Percentiles rank a stretch among this genome's conserved stretches.
These are phyloP conservation scores for Russula lepida DNA, from an alignment of 768 basidiomycete species.

Conservation along the genomic window DNA sequence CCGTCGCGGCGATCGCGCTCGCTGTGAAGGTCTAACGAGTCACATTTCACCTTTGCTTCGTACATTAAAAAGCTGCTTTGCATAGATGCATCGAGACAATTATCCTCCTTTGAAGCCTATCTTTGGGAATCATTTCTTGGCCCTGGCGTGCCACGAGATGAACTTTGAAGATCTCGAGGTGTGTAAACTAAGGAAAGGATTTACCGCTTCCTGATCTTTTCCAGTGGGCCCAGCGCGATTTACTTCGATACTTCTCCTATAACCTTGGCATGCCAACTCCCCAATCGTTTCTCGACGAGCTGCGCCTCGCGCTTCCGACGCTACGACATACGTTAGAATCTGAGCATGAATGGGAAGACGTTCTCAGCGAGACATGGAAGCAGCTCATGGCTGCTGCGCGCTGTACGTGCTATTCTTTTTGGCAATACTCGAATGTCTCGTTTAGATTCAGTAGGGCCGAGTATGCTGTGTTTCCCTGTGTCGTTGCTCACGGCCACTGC, in stretches of 20 bases:
- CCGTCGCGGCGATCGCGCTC: constrained; percentile 17
- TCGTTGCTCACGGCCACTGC: constrained; percentile 19
- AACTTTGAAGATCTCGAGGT: constrained; percentile 16
- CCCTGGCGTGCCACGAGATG: constrained; percentile 17
- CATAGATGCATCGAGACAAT: constrained; percentile 16
- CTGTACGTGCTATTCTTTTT: constrained; percentile 1
- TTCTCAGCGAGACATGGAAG: constrained; percentile 12
- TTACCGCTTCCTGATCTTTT: not conserved
- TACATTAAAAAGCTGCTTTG: not conserved
- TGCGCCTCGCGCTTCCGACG: constrained; percentile 9
- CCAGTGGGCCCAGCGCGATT: constrained; percentile 15
- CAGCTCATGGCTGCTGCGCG: constrained; percentile 12
- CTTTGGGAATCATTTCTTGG: constrained; percentile 15
- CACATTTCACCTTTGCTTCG: not conserved
- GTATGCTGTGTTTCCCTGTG: constrained; percentile 12
- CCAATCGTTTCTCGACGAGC: constrained; percentile 15
- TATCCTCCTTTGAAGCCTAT: constrained; percentile 16
- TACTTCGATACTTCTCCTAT: constrained; percentile 15
- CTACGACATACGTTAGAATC: constrained; percentile 2
- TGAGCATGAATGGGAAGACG: constrained; percentile 4
- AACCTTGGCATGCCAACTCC: constrained; percentile 15
- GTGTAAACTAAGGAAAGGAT: not conserved
- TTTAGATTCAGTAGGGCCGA: constrained; percentile 9
- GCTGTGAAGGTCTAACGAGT: constrained; percentile 17
- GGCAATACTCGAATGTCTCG: not conserved